Percentiles rank a stretch among this genome's conserved stretches.
phyloP scores from a whole-genome alignment of 1,139 yeast genomes.

The Taphrina deformans region DNA sequence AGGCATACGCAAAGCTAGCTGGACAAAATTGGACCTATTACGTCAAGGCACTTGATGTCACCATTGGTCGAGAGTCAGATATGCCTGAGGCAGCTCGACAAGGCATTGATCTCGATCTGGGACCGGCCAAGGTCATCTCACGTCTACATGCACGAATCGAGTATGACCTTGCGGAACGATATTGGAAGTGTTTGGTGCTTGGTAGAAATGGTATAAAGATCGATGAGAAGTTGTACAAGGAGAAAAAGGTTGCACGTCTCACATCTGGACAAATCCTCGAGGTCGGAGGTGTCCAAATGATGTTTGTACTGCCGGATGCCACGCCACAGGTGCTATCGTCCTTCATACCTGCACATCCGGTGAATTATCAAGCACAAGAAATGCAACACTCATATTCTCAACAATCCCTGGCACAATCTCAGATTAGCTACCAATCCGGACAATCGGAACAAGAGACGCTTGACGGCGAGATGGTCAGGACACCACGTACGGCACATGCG shows the following conservation, averaged over 20 bases:
- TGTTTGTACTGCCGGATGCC: slow-evolving; percentile 92
- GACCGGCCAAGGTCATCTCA: slow-evolving; percentile 94
- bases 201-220: slow-evolving; percentile 95
- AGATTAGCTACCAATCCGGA: slow-evolving; percentile 10
- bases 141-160: slow-evolving; percentile 83
- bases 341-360: slow-evolving; percentile 27
- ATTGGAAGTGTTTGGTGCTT: slow-evolving; percentile 79
- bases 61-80: slow-evolving; percentile 69
- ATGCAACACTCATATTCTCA: slow-evolving; percentile 23
- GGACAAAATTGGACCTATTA: slow-evolving; percentile 84
- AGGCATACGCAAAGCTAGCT: slow-evolving; percentile 69
- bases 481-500: background rate
- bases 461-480: background rate
- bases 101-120: slow-evolving; percentile 78
- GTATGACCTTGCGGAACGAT: slow-evolving; percentile 69
- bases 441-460: slow-evolving; percentile 14
- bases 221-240: slow-evolving; percentile 59
- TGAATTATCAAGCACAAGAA: slow-evolving; percentile 9
- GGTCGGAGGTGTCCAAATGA: slow-evolving; percentile 97
- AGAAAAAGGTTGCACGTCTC: slow-evolving; percentile 45
- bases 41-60: slow-evolving; percentile 73
- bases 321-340: slow-evolving; percentile 52
- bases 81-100: slow-evolving; percentile 43
- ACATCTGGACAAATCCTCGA: slow-evolving; percentile 63
- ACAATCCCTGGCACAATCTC: slow-evolving; percentile 27